Evolutionary conservation across 495 filamentous ascomycete species (phyloP).

Genomic region (Staphylotrichum longicolle): DNA sequence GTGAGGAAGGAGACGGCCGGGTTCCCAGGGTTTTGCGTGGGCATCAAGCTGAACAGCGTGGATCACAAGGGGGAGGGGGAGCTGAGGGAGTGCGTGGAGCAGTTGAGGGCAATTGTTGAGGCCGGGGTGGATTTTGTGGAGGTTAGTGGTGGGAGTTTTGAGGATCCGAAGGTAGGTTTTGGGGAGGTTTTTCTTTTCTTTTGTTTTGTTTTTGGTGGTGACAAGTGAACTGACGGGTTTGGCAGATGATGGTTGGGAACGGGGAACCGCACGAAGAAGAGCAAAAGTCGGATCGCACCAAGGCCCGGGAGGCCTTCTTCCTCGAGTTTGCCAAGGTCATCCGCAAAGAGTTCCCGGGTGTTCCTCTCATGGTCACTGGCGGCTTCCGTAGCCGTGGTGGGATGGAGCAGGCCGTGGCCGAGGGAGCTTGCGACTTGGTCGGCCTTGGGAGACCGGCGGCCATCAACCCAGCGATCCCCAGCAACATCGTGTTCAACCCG

Average conservation of each 20-base stretch:
- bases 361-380: conserved; percentile 47
- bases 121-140: conserved; percentile 63
- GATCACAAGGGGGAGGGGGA: conserved; percentile 48
- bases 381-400: conserved; percentile 57
- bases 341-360: conserved; percentile 42
- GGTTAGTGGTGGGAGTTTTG: conserved; percentile 58
- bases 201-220: neutral
- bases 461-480: conserved; percentile 49
- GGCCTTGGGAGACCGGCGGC: conserved; percentile 57
- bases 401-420: conserved; percentile 51
- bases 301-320: conserved; percentile 61
- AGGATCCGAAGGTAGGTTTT: conserved; percentile 45
- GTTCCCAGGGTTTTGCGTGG: conserved; percentile 58
- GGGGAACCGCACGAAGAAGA: neutral
- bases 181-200: neutral
- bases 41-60: conserved; percentile 62
- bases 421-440: conserved; percentile 57
- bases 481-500: conserved; percentile 52
- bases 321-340: conserved; percentile 53
- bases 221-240: neutral
- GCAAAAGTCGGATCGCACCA: conserved; percentile 40
- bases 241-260: conserved; percentile 16
- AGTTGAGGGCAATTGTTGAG: conserved; percentile 50
- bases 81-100: conserved; percentile 51
- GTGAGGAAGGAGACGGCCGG: conserved; percentile 59